Evolutionary conservation across 306 rosid genomes (phyloP).

Genomic region (Cicer chorassanicum): DNA sequence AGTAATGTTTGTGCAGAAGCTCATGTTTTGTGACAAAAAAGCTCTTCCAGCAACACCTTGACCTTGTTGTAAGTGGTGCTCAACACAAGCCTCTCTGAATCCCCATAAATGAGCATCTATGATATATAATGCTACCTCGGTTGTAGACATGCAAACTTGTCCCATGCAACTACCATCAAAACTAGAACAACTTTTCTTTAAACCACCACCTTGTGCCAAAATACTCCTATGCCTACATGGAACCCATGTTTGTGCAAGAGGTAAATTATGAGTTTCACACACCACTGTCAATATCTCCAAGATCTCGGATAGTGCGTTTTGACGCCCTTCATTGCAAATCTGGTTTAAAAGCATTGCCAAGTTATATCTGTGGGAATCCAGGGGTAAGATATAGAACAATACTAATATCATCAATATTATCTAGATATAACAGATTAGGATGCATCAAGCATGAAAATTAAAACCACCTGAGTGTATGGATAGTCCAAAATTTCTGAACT

Average conservation of each 20-base stretch:
- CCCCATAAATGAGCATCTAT: constrained; percentile 90
- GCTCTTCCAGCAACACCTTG: constrained; percentile 97
- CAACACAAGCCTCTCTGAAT: constrained; percentile 86
- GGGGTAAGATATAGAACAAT: constrained; percentile 52
- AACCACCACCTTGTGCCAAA: constrained; percentile 85
- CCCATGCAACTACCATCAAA: constrained; percentile 94
- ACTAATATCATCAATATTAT: constrained; percentile 17
- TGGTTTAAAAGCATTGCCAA: constrained; percentile 91
- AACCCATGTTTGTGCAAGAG: constrained; percentile 98
- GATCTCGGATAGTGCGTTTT: constrained; percentile 82
- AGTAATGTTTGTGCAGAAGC: constrained; percentile 77
- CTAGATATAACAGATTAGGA: constrained; percentile 38
- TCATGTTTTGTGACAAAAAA: constrained; percentile 64
- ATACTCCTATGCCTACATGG: constrained; percentile 91
- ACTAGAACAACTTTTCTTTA: constrained; percentile 83
- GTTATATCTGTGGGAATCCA: constrained; percentile 75
- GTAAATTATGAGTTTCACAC: constrained; percentile 89
- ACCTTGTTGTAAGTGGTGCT: constrained; percentile 90
- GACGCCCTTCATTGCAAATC: constrained; percentile 96
- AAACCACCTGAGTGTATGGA: constrained; percentile 69
- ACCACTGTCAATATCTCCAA: constrained; percentile 88
- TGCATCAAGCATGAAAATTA: constrained; percentile 39
- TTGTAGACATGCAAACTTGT: constrained; percentile 90
- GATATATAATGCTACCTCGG: constrained; percentile 80
- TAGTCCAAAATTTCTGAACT: constrained; percentile 78